Evolutionary conservation across 768 basidiomycete genomes (phyloP), one percentile per base, ranked within the genome.

Genomic region (Wakefieldia striispora): DNA sequence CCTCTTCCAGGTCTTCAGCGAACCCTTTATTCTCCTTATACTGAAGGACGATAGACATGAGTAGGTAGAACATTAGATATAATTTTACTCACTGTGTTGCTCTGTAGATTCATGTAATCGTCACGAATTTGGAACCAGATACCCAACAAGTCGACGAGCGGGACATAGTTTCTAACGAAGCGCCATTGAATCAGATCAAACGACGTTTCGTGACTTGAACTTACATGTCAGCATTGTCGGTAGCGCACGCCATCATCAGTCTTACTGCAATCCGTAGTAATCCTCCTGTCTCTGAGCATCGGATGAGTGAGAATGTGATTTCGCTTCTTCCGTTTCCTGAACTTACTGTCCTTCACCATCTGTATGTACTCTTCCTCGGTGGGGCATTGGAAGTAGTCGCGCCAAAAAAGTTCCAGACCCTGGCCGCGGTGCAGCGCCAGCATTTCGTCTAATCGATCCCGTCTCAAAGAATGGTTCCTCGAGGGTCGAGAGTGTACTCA

Each of bases 341-440:
- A 69, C 72, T 53, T 58, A 95, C 95, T 99, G 58, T 94, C 89
- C 65, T 92, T 91, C 33, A 95, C 95, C 95, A 99, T 99, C 1
- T 78, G 71, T 41, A 99, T 77, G 59, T 97, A 99, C 58, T 99
- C 91, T 56, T 94, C 88, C 65, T 99, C 95, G 0, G 87, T 87
- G 4, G 95, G 95, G 63, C 95, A 97, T 39, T 76, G 83, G 10
- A 97, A 69, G 7, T 84, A 86, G 59, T 97, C 95, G 44, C 95
- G 77, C 94, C 95, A 99, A 26, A 94, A 79, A 2, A 99, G 74
- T 55, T 97, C 95, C 29, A 91, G 77, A 0, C 95, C 95, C 67
- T 97, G 95, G 0, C 95, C 95, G 4, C 95, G 84, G 68, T 97
- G 95, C 1, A 97, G 75, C 9, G 86, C 84, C 21, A 95, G 69